Percentiles rank a stretch among this genome's conserved stretches.
Conservation (phyloP, 352 stramenopile genomes). For the Sclerospora graminicola region DNA sequence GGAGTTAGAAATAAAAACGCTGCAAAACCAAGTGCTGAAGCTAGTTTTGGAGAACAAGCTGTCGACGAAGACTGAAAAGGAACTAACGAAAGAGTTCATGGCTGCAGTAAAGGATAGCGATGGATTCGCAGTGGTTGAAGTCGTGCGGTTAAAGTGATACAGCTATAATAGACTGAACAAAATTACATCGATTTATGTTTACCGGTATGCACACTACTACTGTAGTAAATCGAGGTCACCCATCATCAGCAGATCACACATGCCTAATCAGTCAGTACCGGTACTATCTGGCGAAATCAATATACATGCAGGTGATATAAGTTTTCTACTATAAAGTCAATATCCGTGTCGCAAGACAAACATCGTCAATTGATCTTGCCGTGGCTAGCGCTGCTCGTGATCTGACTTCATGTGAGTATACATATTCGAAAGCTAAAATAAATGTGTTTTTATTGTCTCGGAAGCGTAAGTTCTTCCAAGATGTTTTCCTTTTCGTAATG, state of each 20-base stretch:
- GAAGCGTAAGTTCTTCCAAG: conserved; percentile 10
- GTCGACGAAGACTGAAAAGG: conserved; percentile 45
- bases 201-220: too few relatives aligned
- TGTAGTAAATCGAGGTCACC: too few relatives aligned
- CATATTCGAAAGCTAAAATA: not conserved
- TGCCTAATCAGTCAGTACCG: too few relatives aligned
- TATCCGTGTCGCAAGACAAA: too few relatives aligned
- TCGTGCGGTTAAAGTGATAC: conserved; percentile 33
- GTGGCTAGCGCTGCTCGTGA: too few relatives aligned
- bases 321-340: too few relatives aligned
- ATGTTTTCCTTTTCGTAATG: not conserved
- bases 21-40: conserved; percentile 38
- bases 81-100: conserved; percentile 61
- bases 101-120: conserved; percentile 27
- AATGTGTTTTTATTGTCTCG: not conserved
- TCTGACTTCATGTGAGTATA: too few relatives aligned
- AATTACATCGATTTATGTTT: too few relatives aligned
- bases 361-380: too few relatives aligned
- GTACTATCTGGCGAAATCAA: too few relatives aligned
- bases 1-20: conserved; percentile 40
- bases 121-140: conserved; percentile 36
- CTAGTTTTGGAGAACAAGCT: conserved; percentile 34
- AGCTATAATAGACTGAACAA: not conserved
- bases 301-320: too few relatives aligned
- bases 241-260: too few relatives aligned